These are phyloP conservation scores for Rhodotorula paludigena DNA, from an alignment of 768 basidiomycete species.

Conservation along the genomic window DNA sequence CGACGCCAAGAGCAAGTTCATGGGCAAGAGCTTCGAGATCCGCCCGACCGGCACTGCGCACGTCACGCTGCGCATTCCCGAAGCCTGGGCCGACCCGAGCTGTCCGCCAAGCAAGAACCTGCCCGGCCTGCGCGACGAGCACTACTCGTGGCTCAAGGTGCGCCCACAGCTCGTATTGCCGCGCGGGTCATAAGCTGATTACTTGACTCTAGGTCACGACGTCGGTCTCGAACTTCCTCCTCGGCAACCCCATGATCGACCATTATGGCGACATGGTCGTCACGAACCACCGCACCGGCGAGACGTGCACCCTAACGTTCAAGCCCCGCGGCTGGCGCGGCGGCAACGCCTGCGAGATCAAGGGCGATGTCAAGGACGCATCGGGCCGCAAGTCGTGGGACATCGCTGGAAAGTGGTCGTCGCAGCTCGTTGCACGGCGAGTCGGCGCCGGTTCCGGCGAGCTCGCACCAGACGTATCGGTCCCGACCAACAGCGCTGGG, in stretches of 20 bases:
- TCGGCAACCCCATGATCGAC: constrained; percentile 80
- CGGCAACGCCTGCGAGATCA: constrained; percentile 85
- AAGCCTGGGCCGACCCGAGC: constrained; percentile 56
- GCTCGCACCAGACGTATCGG: constrained; percentile 66
- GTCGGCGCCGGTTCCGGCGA: constrained; percentile 59
- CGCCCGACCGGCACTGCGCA: constrained; percentile 92
- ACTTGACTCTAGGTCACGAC: constrained; percentile 41
- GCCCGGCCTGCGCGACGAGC: constrained; percentile 64
- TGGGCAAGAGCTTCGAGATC: constrained; percentile 95
- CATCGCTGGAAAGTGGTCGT: constrained; percentile 92
- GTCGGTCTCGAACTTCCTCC: constrained; percentile 77
- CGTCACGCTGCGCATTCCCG: constrained; percentile 70
- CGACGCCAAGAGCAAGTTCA: constrained; percentile 93
- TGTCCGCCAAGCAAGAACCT: constrained; percentile 54
- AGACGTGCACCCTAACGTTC: constrained; percentile 82
- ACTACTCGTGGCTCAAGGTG: constrained; percentile 94
- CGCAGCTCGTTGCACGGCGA: constrained; percentile 79
- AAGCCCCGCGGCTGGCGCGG: constrained; percentile 95
- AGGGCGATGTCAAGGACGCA: constrained; percentile 69
- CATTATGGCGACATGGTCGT: constrained; percentile 88
- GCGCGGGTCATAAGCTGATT: background rate
- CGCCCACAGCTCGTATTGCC: constrained; percentile 58
- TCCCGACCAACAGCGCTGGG: constrained; percentile 51
- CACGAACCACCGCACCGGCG: constrained; percentile 84
- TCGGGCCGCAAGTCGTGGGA: constrained; percentile 68